Percentiles rank a stretch among this genome's conserved stretches.
phyloP scores from a whole-genome alignment of 2,329 filamentous ascomycete genomes.

The Claviceps sp. region DNA sequence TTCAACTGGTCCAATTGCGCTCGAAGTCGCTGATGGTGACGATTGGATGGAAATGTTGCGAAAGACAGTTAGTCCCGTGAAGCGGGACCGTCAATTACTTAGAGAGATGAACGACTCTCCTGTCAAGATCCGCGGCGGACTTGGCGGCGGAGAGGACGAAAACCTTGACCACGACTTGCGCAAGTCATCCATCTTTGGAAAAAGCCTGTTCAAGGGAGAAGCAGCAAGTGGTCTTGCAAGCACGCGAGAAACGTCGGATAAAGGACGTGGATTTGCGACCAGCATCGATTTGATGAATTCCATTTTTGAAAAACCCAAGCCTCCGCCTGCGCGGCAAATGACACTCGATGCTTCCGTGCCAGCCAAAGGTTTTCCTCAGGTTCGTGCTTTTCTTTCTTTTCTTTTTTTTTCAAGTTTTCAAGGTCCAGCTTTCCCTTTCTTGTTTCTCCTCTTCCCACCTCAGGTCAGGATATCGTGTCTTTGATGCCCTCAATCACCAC shows the following conservation, averaged over 20 bases:
- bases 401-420: not conserved
- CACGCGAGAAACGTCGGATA: conserved; percentile 23
- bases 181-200: conserved; percentile 23
- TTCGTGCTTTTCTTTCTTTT: conserved; percentile 47
- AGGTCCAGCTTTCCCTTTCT: too few species aligned
- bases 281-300: conserved; percentile 96
- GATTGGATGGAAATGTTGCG: conserved; percentile 92
- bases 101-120: conserved; percentile 45
- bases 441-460: not conserved
- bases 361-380: conserved; percentile 66
- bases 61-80: conserved; percentile 86
- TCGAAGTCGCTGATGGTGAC: conserved; percentile 54
- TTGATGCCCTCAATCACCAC: not conserved
- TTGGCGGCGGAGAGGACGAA: conserved; percentile 15
- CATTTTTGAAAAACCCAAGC: conserved; percentile 63
- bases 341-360: conserved; percentile 37
- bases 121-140: conserved; percentile 14
- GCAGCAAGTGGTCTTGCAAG: conserved; percentile 17
- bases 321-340: conserved; percentile 42
- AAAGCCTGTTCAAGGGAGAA: conserved; percentile 17
- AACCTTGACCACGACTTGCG: conserved; percentile 36
- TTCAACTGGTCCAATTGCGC: conserved; percentile 41
- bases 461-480: conserved; percentile 12
- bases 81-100: conserved; percentile 71
- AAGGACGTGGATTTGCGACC: conserved; percentile 60